Evolutionary conservation across 257 asterid species (phyloP).

Genomic region (Cinchona pubescens): DNA sequence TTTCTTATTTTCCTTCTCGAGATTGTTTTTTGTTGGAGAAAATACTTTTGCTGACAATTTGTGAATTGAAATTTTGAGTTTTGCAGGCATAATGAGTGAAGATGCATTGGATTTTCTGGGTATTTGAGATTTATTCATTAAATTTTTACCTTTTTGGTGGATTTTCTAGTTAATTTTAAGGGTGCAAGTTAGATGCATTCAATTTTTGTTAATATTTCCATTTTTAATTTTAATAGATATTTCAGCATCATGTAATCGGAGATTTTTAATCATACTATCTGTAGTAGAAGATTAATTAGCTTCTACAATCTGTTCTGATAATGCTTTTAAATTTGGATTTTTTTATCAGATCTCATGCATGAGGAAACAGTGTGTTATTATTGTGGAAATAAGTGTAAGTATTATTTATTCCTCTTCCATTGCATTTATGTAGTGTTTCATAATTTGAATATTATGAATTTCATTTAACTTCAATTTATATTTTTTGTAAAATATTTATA

Average conservation of each 20-base stretch:
- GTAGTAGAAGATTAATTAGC: too few species aligned
- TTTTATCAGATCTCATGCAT: conserved; percentile 12
- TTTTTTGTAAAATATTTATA: too few species aligned
- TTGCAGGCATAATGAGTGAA: conserved; percentile 2
- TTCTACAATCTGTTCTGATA: background rate
- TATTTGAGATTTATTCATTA: background rate
- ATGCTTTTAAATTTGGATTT: background rate
- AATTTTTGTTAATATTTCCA: too few species aligned
- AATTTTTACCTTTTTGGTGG: background rate
- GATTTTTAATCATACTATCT: background rate
- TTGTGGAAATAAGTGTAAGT: conserved; percentile 26
- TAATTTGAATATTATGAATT: background rate
- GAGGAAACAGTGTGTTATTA: conserved; percentile 21
- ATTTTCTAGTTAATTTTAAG: too few species aligned
- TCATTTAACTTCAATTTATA: background rate
- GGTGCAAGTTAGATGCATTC: too few species aligned
- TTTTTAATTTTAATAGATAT: background rate
- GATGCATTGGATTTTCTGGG: conserved; percentile 1
- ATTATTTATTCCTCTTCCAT: background rate
- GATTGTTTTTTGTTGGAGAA: too few species aligned
- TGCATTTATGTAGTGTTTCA: too few species aligned
- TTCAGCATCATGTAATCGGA: background rate
- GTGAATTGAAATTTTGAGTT: background rate
- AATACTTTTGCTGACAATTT: background rate
- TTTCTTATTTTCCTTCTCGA: background rate